Percentiles rank a stretch among this genome's conserved stretches.
phyloP scores from a whole-genome alignment of 306 rosid genomes.

The Malus fusca region DNA sequence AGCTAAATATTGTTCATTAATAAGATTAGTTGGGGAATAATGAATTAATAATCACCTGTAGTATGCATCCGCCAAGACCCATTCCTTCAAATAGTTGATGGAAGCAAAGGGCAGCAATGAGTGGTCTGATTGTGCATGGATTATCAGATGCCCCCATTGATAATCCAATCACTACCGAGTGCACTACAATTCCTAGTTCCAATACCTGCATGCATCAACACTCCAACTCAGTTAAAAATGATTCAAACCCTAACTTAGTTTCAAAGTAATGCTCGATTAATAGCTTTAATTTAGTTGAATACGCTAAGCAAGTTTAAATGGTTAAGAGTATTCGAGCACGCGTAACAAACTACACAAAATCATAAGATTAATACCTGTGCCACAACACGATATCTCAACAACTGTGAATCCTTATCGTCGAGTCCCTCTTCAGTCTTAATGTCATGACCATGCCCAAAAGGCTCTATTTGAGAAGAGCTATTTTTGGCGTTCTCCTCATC shows the following conservation, averaged over 20 bases:
- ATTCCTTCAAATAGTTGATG: slow-evolving; percentile 75
- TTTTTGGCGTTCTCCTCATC: background rate
- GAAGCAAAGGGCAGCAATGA: slow-evolving; percentile 66
- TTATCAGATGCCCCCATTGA: slow-evolving; percentile 65
- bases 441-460: background rate
- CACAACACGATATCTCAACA: slow-evolving; percentile 42
- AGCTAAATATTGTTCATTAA: too few relatives aligned
- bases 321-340: background rate
- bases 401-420: background rate
- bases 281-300: background rate
- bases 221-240: background rate
- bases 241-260: background rate
- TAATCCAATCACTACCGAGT: slow-evolving; percentile 72
- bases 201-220: slow-evolving; percentile 33
- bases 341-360: background rate
- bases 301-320: background rate
- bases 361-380: slow-evolving; percentile 37
- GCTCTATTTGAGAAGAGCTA: background rate
- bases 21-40: too few relatives aligned
- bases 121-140: slow-evolving; percentile 62
- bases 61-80: slow-evolving; percentile 65
- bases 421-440: background rate
- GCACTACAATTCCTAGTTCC: slow-evolving; percentile 66
- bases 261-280: background rate
- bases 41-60: slow-evolving; percentile 39